Evolutionary conservation across 306 rosid genomes (phyloP).

Genomic region (Fragaria ananassa): DNA sequence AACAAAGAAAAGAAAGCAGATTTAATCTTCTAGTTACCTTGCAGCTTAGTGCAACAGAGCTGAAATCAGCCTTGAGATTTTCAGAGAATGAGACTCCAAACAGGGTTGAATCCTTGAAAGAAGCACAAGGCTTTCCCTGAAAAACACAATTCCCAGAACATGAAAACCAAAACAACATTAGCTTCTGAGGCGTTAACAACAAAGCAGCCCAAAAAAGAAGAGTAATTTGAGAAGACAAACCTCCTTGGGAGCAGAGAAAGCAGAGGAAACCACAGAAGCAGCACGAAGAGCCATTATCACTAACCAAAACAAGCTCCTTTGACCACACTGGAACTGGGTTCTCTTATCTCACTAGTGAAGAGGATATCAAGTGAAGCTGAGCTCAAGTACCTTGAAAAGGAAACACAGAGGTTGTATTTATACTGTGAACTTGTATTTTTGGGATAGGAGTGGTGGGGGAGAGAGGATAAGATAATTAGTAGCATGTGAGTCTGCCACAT

Average conservation of each 20-base stretch:
- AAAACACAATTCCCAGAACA: constrained; percentile 21
- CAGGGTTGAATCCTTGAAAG: constrained; percentile 64
- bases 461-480: constrained; percentile 50
- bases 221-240: constrained; percentile 20
- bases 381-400: constrained; percentile 8
- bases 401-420: constrained; percentile 10
- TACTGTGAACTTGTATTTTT: not conserved
- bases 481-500: constrained; percentile 44
- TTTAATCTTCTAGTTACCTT: constrained; percentile 46
- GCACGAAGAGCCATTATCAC: constrained; percentile 52
- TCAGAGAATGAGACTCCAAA: constrained; percentile 82
- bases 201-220: not conserved
- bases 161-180: constrained; percentile 1
- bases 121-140: constrained; percentile 64
- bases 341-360: not conserved
- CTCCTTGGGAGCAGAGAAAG: constrained; percentile 51
- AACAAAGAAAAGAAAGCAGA: not conserved
- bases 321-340: not conserved
- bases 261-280: constrained; percentile 52
- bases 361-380: constrained; percentile 5
- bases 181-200: not conserved
- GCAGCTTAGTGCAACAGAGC: constrained; percentile 65
- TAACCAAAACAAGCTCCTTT: constrained; percentile 11
- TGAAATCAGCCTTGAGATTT: constrained; percentile 59
- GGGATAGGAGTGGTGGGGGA: constrained; percentile 14